Evolutionary conservation across 2,329 filamentous ascomycete species (phyloP).

Genomic region (Penicillium decumbens): DNA sequence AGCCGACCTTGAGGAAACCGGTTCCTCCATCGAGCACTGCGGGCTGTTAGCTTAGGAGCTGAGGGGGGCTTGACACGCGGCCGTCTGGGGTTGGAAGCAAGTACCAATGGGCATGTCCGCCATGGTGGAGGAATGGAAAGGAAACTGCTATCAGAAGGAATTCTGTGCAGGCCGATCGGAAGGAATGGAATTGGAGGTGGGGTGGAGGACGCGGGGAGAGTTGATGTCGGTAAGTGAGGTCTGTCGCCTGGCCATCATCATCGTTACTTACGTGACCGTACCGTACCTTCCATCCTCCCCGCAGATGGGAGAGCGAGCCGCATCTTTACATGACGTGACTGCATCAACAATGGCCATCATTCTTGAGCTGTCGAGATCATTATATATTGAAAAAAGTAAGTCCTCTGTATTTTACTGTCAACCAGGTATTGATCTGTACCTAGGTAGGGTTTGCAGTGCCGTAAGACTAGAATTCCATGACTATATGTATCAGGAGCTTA

Average conservation of each 20-base stretch:
- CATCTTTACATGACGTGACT: constrained; percentile 18
- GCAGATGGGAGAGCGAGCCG: constrained; percentile 9
- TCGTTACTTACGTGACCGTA: constrained; percentile 28
- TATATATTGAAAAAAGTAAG: not conserved
- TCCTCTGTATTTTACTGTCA: not conserved
- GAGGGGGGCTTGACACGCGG: constrained; percentile 22
- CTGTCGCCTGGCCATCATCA: constrained; percentile 19
- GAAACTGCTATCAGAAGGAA: not conserved
- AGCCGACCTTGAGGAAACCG: constrained; percentile 98
- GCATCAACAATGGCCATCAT: not conserved
- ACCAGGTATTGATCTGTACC: not conserved
- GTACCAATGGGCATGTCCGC: constrained; percentile 50
- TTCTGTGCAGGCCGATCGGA: constrained; percentile 10
- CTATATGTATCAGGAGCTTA: not conserved
- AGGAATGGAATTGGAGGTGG: constrained; percentile 16
- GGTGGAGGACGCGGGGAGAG: constrained; percentile 18
- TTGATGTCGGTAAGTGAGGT: constrained; percentile 20
- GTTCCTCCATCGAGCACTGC: constrained; percentile 98
- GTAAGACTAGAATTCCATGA: not conserved
- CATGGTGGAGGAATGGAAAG: constrained; percentile 32
- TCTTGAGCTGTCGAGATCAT: not conserved
- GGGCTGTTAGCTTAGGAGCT: constrained; percentile 30
- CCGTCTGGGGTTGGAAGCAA: constrained; percentile 17
- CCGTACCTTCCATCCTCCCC: constrained; percentile 19
- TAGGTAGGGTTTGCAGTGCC: not conserved